These are phyloP conservation scores for Apostasia shenzhenica DNA, from an alignment of 106 monocot species.

Conservation along the genomic window DNA sequence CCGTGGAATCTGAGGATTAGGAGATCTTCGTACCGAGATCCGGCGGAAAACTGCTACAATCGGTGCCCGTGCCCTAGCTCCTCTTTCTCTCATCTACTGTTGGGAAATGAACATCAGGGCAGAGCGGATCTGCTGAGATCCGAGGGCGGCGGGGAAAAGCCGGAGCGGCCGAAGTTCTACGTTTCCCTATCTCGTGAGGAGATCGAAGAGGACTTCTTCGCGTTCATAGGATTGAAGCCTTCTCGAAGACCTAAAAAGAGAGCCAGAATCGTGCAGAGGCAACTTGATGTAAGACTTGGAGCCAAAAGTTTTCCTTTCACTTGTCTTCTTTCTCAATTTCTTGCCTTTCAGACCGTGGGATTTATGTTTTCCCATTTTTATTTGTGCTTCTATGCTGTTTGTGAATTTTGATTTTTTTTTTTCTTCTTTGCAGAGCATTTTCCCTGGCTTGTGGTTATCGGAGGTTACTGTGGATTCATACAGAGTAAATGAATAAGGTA, in stretches of 20 bases:
- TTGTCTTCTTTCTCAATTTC: not conserved
- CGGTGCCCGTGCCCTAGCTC: not conserved
- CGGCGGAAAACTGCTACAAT: conserved; percentile 3
- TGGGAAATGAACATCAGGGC: not conserved
- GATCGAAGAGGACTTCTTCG: conserved; percentile 46
- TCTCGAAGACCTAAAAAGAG: conserved; percentile 42
- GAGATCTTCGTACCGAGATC: conserved; percentile 17
- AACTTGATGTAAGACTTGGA: conserved; percentile 31
- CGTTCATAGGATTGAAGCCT: conserved; percentile 25
- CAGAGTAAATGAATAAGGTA: conserved; percentile 9
- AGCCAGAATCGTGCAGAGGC: conserved; percentile 20
- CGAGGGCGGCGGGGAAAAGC: not conserved
- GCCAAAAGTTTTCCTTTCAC: not conserved
- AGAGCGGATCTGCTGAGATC: not conserved
- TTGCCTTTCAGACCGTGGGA: no score
- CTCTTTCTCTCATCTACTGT: not conserved
- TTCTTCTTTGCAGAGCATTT: conserved; percentile 12
- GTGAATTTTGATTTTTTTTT: not conserved
- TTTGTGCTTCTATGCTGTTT: not conserved
- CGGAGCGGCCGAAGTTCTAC: conserved; percentile 13
- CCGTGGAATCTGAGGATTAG: conserved; percentile 58
- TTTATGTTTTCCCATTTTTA: not conserved
- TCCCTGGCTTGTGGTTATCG: conserved; percentile 15
- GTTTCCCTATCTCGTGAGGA: conserved; percentile 25
- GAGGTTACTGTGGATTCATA: conserved; percentile 10